Conservation (phyloP, 805 yeast species). For the Barnettozyma botsteinii region DNA sequence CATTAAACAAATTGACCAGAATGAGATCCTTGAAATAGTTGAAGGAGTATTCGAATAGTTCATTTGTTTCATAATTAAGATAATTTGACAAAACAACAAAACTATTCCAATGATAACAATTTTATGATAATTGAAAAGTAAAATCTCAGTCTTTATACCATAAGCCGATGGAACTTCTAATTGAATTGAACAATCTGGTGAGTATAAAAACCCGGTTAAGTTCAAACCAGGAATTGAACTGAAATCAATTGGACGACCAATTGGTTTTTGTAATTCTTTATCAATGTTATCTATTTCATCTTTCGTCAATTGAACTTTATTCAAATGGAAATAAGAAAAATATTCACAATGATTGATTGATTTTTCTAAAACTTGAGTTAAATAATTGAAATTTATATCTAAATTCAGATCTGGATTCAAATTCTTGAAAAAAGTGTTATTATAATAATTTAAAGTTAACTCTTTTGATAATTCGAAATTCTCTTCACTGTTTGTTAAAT, state of each 20-base stretch:
- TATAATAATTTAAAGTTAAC: constrained; percentile 38
- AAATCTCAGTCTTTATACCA: constrained; percentile 59
- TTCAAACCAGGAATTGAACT: constrained; percentile 47
- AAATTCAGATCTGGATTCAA: constrained; percentile 13
- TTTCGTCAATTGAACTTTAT: constrained; percentile 48
- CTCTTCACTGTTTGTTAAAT: constrained; percentile 37
- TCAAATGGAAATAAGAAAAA: constrained; percentile 60
- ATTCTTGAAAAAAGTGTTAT: constrained; percentile 30
- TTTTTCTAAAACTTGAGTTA: constrained; percentile 25
- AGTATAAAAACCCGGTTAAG: constrained; percentile 59
- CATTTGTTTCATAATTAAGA: constrained; percentile 52
- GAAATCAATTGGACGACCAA: constrained; percentile 67
- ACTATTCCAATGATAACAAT: constrained; percentile 15
- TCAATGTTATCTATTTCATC: constrained; percentile 59
- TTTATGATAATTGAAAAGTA: constrained; percentile 19
- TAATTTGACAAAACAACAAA: constrained; percentile 25
- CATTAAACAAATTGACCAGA: constrained; percentile 60
- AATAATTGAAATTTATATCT: constrained; percentile 21
- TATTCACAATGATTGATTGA: constrained; percentile 58
- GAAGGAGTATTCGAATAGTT: constrained; percentile 73
- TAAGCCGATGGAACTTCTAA: constrained; percentile 32
- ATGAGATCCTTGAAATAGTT: constrained; percentile 64
- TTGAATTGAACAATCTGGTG: constrained; percentile 82
- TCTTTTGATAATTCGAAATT: constrained; percentile 40
- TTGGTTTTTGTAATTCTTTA: constrained; percentile 62